Percentiles rank a stretch among this genome's conserved stretches.
Evolutionary conservation across 2,329 filamentous ascomycete genomes (phyloP).

Genomic region (Cladosporium austrohemisphaericum): DNA sequence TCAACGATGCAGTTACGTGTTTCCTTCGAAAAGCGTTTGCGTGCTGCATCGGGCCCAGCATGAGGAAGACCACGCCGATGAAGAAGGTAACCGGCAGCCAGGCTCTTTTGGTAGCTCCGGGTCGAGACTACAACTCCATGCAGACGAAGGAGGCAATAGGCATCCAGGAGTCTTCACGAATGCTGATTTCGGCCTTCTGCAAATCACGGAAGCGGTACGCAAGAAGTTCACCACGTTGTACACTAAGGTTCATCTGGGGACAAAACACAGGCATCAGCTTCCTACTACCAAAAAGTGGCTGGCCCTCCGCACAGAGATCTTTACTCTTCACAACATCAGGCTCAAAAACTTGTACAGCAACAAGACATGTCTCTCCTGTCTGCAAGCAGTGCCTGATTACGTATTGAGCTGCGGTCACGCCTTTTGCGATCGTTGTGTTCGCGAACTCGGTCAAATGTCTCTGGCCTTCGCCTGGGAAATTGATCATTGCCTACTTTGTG

Average conservation of each 20-base stretch:
- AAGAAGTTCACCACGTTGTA: neutral
- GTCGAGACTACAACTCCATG: neutral
- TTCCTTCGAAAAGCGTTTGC: neutral
- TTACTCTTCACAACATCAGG: too few relatives aligned
- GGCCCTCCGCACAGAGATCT: too few relatives aligned
- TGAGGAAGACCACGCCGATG: neutral
- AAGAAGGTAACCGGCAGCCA: neutral
- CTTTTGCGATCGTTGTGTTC: conserved; percentile 42
- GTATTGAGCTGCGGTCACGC: conserved; percentile 46
- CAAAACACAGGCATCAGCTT: neutral
- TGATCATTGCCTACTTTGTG: conserved; percentile 33
- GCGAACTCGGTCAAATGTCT: conserved; percentile 30
- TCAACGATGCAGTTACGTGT: neutral
- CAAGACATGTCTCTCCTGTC: conserved; percentile 46
- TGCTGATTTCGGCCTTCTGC: too few relatives aligned
- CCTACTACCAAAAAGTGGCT: too few relatives aligned
- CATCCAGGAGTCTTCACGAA: too few relatives aligned
- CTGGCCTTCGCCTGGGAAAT: conserved; percentile 18
- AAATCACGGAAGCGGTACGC: neutral
- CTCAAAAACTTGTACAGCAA: conserved; percentile 21
- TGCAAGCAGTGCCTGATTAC: conserved; percentile 43
- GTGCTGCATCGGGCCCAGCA: neutral
- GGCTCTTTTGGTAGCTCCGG: neutral
- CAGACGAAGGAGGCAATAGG: too few relatives aligned
- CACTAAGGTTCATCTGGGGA: neutral